These are phyloP conservation scores for Venturia asperata DNA, from an alignment of 2,329 filamentous ascomycete species.

Conservation along the genomic window DNA sequence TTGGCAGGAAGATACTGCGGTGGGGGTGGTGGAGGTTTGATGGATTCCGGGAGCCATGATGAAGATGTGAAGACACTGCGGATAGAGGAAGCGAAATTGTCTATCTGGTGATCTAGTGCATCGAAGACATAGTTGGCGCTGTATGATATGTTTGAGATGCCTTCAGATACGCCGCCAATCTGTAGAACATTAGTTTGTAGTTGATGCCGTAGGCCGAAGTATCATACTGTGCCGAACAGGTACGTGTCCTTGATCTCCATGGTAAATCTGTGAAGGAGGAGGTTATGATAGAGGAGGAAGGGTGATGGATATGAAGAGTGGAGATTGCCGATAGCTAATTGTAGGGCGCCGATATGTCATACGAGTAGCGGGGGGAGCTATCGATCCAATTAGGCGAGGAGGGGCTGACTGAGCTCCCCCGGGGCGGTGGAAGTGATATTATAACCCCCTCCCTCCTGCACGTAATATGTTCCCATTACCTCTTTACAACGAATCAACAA, in stretches of 20 bases:
- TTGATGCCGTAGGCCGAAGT: constrained; percentile 2
- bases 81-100: constrained; percentile 63
- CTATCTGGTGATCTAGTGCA: constrained; percentile 73
- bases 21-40: constrained; percentile 49
- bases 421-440: too few species aligned
- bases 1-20: constrained; percentile 33
- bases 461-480: too few species aligned
- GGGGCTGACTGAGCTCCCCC: background rate
- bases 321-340: background rate
- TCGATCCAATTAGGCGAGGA: background rate
- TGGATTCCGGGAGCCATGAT: constrained; percentile 64
- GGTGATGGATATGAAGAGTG: background rate
- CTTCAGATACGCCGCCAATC: constrained; percentile 53
- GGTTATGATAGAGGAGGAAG: background rate
- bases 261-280: constrained; percentile 2
- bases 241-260: constrained; percentile 78
- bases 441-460: too few species aligned
- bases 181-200: constrained; percentile 27
- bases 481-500: too few species aligned
- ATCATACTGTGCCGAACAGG: constrained; percentile 67
- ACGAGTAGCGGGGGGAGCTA: background rate
- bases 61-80: constrained; percentile 61
- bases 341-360: background rate
- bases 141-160: constrained; percentile 63
- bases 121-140: constrained; percentile 56